These are phyloP conservation scores for Skeletonema menzelii DNA, from an alignment of 108 stramenopile genomes.

Conservation along the genomic window DNA sequence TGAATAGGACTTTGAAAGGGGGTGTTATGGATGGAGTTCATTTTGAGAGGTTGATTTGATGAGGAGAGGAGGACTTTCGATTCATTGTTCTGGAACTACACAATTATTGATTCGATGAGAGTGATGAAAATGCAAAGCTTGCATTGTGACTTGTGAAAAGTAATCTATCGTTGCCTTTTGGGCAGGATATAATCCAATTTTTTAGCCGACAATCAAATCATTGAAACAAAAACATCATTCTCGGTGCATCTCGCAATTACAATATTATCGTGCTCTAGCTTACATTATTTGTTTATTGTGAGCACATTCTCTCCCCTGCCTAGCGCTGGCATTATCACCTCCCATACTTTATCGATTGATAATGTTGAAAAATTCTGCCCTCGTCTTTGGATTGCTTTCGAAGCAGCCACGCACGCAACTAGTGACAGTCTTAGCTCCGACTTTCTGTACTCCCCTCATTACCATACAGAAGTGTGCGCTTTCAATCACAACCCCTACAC, in stretches of 20 bases:
- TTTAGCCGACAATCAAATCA: neutral
- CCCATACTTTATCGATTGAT: conserved; percentile 53
- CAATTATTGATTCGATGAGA: too few relatives aligned
- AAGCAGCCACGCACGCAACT: conserved; percentile 92
- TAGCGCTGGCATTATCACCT: neutral
- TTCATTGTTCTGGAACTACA: neutral
- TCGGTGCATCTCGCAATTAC: neutral
- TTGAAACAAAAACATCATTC: neutral
- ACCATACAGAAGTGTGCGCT: conserved; percentile 98
- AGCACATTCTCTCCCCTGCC: neutral
- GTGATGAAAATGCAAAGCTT: neutral
- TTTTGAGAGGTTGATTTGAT: conserved; percentile 77
- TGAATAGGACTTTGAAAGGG: conserved; percentile 82
- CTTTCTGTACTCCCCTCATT: conserved; percentile 97
- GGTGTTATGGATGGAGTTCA: conserved; percentile 85
- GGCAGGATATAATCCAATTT: neutral
- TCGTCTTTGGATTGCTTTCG: conserved; percentile 83
- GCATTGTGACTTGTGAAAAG: neutral
- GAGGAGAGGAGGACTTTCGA: neutral
- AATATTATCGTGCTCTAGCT: neutral
- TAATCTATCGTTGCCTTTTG: neutral
- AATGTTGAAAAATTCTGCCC: conserved; percentile 95
- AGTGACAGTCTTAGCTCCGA: conserved; percentile 89
- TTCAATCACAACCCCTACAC: conserved; percentile 98
- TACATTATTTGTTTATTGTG: neutral